These are phyloP conservation scores for Sugiyamaella lignohabitans DNA, from an alignment of 805 yeast genomes.

Conservation along the genomic window DNA sequence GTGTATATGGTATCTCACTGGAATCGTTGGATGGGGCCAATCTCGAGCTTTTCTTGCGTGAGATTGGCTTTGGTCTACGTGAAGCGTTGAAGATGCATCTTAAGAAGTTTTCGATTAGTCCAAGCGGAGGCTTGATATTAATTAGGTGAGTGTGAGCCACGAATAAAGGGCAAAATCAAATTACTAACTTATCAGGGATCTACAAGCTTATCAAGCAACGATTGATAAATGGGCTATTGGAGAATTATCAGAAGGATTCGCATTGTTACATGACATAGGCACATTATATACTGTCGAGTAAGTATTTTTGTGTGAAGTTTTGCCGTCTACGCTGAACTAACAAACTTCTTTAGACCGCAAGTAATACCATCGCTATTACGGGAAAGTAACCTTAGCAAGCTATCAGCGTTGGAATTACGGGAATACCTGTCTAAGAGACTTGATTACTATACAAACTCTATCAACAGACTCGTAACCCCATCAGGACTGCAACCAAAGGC, in stretches of 20 bases:
- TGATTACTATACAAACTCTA: slow-evolving; percentile 55
- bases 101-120: slow-evolving; percentile 65
- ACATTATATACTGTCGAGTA: slow-evolving; percentile 74
- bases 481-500: background rate
- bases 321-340: background rate
- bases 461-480: slow-evolving; percentile 20
- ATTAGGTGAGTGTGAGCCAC: slow-evolving; percentile 33
- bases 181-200: slow-evolving; percentile 44
- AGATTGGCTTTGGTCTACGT: slow-evolving; percentile 54
- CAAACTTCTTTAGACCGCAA: slow-evolving; percentile 44
- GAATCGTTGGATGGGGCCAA: slow-evolving; percentile 42
- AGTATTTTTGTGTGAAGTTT: slow-evolving; percentile 4
- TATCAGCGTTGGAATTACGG: slow-evolving; percentile 40
- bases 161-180: no score
- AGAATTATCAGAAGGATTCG: slow-evolving; percentile 56
- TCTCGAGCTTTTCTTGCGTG: slow-evolving; percentile 43
- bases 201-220: slow-evolving; percentile 63
- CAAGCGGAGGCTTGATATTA: slow-evolving; percentile 74
- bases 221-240: slow-evolving; percentile 62
- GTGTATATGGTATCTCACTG: slow-evolving; percentile 37
- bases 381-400: slow-evolving; percentile 67
- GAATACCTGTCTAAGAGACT: slow-evolving; percentile 63
- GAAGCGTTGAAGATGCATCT: slow-evolving; percentile 61
- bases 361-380: slow-evolving; percentile 68
- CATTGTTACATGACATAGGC: slow-evolving; percentile 71